Base-by-base conservation (phyloP, 2,329 filamentous ascomycete species). In the Biscogniauxia mediterranea region DNA sequence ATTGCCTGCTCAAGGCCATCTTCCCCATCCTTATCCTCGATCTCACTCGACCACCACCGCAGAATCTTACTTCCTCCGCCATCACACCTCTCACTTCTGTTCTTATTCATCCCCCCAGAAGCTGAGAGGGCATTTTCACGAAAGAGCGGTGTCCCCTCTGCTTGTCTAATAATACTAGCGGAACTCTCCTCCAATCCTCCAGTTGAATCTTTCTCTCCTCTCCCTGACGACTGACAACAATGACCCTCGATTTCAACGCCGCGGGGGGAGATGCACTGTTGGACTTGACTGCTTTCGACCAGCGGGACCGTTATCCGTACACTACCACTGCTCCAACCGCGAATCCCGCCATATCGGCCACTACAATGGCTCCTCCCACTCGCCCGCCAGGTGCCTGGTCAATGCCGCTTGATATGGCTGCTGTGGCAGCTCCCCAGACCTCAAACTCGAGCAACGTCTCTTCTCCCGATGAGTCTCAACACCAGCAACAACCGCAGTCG, bases 161-260 rank as follows among this genome's bases (percentile, higher is more conserved):
- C 68, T 70, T 70, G 69, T 69, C 69, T 68, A 76, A 80, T 79
- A 81, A 80, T 80, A 80, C 77, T 78, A 78, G 77, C 79, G 73
- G 72, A 67, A 65, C 67, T 70, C 71, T 75, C 72, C 71, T 73
- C 74, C 72, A 75, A 72, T 73, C 72, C 74, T 70, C 72, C 71
- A 69, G 67, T 70, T 67, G 61, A 71, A 61, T 67, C 67, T 68
- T 71, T 69, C 69, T 74, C 69, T 70, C 69, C 66, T 71, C 67
- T 61, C 59, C 56, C 49, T 63, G 57, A 38, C 58, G 59, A 26
- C 66, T 70, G 68, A 72, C 70, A 65, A 82, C 73, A 74, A 83
- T 83, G 85, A 83, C 81, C 77, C 82, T 84, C 79, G 83, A 87
- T 73, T 88, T 85, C 79, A 83, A 83, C 76, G 72, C 78, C 74